These are phyloP conservation scores for Carex pumila DNA, from an alignment of 176 grass and related monocot species.

Conservation along the genomic window DNA sequence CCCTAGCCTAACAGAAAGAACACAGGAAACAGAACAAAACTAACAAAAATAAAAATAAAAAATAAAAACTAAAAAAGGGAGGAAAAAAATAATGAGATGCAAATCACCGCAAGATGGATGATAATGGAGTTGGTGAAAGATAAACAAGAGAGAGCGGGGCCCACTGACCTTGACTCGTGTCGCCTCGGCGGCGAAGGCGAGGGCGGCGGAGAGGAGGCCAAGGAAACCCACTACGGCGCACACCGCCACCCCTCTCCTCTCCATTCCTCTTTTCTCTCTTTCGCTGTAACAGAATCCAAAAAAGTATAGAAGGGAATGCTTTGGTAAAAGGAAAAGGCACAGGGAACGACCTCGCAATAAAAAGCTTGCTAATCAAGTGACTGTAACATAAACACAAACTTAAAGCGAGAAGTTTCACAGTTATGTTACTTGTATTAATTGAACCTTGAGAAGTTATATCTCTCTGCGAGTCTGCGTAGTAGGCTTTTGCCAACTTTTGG, in stretches of 20 bases:
- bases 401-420: neutral
- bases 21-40: neutral
- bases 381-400: neutral
- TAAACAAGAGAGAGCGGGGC: neutral
- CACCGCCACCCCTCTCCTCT: slow-evolving; percentile 58
- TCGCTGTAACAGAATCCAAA: neutral
- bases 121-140: neutral
- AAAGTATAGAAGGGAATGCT: neutral
- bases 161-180: slow-evolving; percentile 75
- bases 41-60: neutral
- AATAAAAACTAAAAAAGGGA: neutral
- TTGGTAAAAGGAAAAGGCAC: slow-evolving; percentile 7
- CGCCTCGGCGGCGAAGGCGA: slow-evolving; percentile 83
- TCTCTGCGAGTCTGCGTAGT: too few species aligned
- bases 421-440: neutral
- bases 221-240: slow-evolving; percentile 66
- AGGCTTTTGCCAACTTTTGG: neutral
- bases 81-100: neutral
- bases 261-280: slow-evolving; percentile 28
- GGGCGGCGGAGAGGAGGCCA: slow-evolving; percentile 76
- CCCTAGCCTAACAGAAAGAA: neutral
- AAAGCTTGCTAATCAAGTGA: slow-evolving; percentile 19
- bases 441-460: neutral
- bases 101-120: neutral
- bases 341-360: neutral